These are phyloP conservation scores for Fusarium multiceps DNA, from an alignment of 2,329 filamentous ascomycete species.

Conservation along the genomic window DNA sequence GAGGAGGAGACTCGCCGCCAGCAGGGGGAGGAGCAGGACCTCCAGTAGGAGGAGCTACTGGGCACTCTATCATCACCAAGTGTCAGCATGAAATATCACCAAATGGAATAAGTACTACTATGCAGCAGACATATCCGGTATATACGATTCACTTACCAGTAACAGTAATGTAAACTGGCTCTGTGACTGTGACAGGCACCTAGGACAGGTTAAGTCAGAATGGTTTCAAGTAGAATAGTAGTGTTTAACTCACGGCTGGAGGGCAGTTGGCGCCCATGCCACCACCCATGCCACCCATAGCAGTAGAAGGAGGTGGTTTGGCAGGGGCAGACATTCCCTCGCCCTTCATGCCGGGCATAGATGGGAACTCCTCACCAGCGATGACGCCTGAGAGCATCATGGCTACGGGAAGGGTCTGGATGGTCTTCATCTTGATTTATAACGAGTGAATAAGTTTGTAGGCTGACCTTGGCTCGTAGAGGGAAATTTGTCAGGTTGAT, in stretches of 20 bases:
- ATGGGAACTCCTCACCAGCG: slow-evolving; percentile 1
- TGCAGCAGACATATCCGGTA: not conserved
- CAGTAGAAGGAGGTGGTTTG: slow-evolving; percentile 49
- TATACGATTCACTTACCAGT: slow-evolving; percentile 52
- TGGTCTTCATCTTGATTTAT: slow-evolving; percentile 13
- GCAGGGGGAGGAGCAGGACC: not conserved
- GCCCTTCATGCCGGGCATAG: not conserved
- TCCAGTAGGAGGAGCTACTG: slow-evolving; percentile 29
- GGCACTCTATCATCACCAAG: slow-evolving; percentile 54
- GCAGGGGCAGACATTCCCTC: slow-evolving; percentile 19
- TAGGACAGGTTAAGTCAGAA: slow-evolving; percentile 16
- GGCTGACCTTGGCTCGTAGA: not conserved
- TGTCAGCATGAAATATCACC: slow-evolving; percentile 39
- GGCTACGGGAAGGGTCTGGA: not conserved
- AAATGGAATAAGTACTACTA: not conserved
- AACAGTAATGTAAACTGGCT: slow-evolving; percentile 57
- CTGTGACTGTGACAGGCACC: slow-evolving; percentile 53
- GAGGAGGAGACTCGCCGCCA: not conserved
- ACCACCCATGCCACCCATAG: slow-evolving; percentile 48
- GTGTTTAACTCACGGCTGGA: slow-evolving; percentile 46
- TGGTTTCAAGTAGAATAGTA: too few relatives aligned
- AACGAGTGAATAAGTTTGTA: not conserved
- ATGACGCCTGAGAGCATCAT: slow-evolving; percentile 17
- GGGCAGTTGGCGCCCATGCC: slow-evolving; percentile 55
- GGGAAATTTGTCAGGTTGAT: not conserved